Base-by-base conservation (phyloP, 78 protist species). In the Dictyostelium firmibasis region DNA sequence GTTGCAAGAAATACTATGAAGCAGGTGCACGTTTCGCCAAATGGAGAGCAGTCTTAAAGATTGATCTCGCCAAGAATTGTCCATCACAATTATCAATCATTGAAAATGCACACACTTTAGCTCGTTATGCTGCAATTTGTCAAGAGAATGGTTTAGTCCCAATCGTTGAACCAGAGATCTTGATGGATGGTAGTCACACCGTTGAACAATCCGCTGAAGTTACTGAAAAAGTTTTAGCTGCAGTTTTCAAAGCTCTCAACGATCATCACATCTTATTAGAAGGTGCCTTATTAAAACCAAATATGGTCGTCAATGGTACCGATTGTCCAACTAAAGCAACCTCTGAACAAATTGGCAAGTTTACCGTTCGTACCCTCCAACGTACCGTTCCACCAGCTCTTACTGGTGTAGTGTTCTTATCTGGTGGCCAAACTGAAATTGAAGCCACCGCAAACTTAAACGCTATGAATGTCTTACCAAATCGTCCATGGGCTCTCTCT, bases 1-100 rank as follows among this genome's bases (percentile, higher is more conserved):
- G 99, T 18, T 91, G 97, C 84, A 81, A 69, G 62, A 47, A 95
- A 79, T 98, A 98, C 97, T 96, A 98, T 96, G 50, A 85, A 78
- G 88, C 86, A 62, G 99, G 99, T 53, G 99, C 99, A n/a, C 96
- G 98, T 86, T 98, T 98, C 83, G 97, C 99, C 94, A 98, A 98
- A 97, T 98, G 98, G 98, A 82, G 96, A 84, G 96, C 96, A 25
- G 99, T 94, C 50, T 38, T 97, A 85, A 94, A 95, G 81, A 97
- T 98, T 91, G 92, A 92, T 92, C 79, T 88, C 29, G 78, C 93
- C n/a, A 91, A 91, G 67, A 69, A 31, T 36, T 64, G 81, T n/a
- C 98, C 98, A 33, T 97, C 99, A 5, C 88, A 94, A 82, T 81
- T 82, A 47, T 74, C 98, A 53, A 96, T 98, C 81, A 20, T 25